phyloP scores from a whole-genome alignment of 768 basidiomycete genomes.

The Gautieria morchelliformis region DNA sequence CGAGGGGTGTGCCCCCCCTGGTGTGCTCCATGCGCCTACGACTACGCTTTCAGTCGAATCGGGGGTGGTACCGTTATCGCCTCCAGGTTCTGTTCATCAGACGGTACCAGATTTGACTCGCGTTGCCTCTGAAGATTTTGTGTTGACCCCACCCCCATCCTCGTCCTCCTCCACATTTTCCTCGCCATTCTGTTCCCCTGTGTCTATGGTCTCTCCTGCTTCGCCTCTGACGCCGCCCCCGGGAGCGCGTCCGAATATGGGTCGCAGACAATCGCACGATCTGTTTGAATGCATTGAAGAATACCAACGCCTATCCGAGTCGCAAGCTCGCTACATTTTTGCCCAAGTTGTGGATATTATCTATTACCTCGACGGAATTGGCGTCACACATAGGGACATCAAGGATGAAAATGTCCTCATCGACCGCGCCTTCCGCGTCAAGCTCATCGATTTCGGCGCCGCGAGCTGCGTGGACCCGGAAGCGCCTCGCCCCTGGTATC shows the following conservation, averaged over 20 bases:
- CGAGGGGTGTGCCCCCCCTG: neutral
- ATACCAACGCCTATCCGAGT: slow-evolving; percentile 70
- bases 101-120: neutral
- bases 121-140: neutral
- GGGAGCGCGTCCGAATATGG: slow-evolving; percentile 30
- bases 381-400: slow-evolving; percentile 91
- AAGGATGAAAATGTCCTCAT: slow-evolving; percentile 94
- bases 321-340: slow-evolving; percentile 74
- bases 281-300: slow-evolving; percentile 95
- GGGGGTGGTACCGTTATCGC: neutral
- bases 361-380: slow-evolving; percentile 66
- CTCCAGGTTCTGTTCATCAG: neutral
- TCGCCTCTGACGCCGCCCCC: slow-evolving; percentile 3
- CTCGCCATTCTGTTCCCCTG: slow-evolving; percentile 9
- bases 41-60: neutral
- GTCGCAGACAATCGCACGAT: slow-evolving; percentile 75
- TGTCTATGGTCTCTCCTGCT: slow-evolving; percentile 13
- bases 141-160: slow-evolving; percentile 10
- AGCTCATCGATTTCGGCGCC: slow-evolving; percentile 93
- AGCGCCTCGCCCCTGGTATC: slow-evolving; percentile 60
- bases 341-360: slow-evolving; percentile 82
- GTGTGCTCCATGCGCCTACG: neutral
- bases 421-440: slow-evolving; percentile 71
- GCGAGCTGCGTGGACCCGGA: slow-evolving; percentile 41
- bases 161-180: slow-evolving; percentile 14